A percentile compares a stretch with the other conserved stretches of the same genome.
phyloP scores from a whole-genome alignment of 768 basidiomycete genomes.

The Cubamyces sp. region DNA sequence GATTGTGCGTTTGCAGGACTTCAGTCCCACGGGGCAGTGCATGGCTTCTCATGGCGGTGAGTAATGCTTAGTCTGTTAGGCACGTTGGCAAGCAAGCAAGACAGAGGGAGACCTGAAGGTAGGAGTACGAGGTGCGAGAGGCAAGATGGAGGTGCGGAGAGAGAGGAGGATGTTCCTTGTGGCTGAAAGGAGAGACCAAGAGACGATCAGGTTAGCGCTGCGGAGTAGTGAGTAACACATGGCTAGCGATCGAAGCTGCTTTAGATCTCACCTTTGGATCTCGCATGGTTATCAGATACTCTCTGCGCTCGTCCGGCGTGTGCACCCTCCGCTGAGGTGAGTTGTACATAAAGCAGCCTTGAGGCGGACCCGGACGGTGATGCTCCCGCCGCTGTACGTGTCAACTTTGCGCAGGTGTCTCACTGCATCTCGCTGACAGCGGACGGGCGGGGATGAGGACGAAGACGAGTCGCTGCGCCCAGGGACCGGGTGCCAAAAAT shows the following conservation, averaged over 20 bases:
- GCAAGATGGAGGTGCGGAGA: neutral
- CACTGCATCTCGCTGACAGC: conserved; percentile 3
- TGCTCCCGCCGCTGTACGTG: conserved; percentile 4
- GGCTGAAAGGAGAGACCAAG: conserved; percentile 1
- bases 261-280: conserved; percentile 17
- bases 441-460: neutral
- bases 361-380: neutral
- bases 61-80: neutral
- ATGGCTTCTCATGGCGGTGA: conserved; percentile 6
- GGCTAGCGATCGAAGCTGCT: conserved; percentile 18
- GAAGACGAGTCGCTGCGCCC: neutral
- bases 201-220: neutral
- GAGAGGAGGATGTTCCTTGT: neutral
- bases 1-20: conserved; percentile 13
- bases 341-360: conserved; percentile 15
- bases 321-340: conserved; percentile 8
- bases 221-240: conserved; percentile 15
- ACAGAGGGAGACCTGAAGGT: neutral
- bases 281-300: conserved; percentile 6
- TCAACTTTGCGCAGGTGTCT: neutral
- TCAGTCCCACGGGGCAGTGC: conserved; percentile 1
- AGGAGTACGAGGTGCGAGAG: neutral
- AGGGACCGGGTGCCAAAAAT: neutral
- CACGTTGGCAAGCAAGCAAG: neutral
- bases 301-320: neutral